phyloP scores from a whole-genome alignment of 192 early-diverging fungal genomes.

The Rhizophagus sp. region DNA sequence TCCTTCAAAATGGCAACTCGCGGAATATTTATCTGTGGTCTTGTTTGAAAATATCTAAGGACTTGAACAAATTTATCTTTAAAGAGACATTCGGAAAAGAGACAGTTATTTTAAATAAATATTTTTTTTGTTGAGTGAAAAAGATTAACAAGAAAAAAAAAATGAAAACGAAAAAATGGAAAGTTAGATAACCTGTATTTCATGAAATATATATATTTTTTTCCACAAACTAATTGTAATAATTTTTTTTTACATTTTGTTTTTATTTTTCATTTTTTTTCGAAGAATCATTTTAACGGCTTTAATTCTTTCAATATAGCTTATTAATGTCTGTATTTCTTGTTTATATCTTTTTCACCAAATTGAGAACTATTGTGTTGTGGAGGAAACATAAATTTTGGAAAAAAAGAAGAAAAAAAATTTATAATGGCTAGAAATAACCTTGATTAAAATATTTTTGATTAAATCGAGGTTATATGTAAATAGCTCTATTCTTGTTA shows the following conservation, averaged over 20 bases:
- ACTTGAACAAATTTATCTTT: not conserved
- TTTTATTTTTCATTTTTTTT: too few species aligned
- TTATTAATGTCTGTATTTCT: not conserved
- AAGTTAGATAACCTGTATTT: too few species aligned
- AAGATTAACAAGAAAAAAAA: too few species aligned
- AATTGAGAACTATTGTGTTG: not conserved
- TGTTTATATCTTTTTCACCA: not conserved
- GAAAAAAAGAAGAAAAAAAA: not conserved
- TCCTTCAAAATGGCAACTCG: conserved; percentile 29
- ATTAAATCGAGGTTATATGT: not conserved
- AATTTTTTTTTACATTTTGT: too few species aligned
- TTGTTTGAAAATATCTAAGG: conserved; percentile 13
- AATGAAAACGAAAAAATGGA: too few species aligned
- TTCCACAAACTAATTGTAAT: too few species aligned
- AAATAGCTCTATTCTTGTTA: not conserved
- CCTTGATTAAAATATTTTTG: not conserved
- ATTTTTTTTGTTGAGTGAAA: too few species aligned
- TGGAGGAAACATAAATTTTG: not conserved
- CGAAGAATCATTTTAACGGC: too few species aligned
- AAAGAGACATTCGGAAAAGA: not conserved
- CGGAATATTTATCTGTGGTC: conserved; percentile 30
- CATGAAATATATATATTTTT: too few species aligned
- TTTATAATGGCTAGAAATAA: not conserved
- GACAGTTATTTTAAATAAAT: not conserved
- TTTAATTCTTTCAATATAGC: too few species aligned